phyloP scores from a whole-genome alignment of 768 basidiomycete species.

The Termitomyces sp. region DNA sequence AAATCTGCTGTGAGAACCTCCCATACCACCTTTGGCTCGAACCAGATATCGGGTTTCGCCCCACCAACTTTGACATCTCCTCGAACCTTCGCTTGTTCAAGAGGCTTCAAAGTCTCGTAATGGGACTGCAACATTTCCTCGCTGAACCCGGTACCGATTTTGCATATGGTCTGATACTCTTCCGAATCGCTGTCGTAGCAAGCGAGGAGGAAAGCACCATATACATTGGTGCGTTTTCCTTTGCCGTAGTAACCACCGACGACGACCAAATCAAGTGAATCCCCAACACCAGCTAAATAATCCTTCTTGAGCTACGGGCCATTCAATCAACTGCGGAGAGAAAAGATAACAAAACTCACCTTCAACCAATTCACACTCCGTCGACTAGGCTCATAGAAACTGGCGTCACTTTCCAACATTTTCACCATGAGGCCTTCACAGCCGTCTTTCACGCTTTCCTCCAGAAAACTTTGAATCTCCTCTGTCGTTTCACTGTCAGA shows the following conservation, averaged over 20 bases:
- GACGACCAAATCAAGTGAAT: slow-evolving; percentile 96
- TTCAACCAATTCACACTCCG: slow-evolving; percentile 98
- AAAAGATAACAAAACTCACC: slow-evolving; percentile 34
- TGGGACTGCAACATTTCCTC: slow-evolving; percentile 84
- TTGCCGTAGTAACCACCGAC: slow-evolving; percentile 97
- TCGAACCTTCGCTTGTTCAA: slow-evolving; percentile 63
- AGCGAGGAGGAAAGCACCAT: slow-evolving; percentile 95
- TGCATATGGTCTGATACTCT: slow-evolving; percentile 96
- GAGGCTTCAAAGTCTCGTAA: slow-evolving; percentile 73
- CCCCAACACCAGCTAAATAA: slow-evolving; percentile 93
- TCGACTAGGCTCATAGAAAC: slow-evolving; percentile 93
- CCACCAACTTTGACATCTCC: slow-evolving; percentile 87
- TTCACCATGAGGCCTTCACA: slow-evolving; percentile 99
- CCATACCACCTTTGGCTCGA: slow-evolving; percentile 97
- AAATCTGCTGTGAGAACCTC: slow-evolving; percentile 97
- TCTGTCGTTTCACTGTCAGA: slow-evolving; percentile 87
- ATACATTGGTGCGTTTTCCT: slow-evolving; percentile 95
- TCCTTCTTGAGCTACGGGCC: slow-evolving; percentile 88
- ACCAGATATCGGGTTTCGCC: slow-evolving; percentile 96
- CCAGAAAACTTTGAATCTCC: slow-evolving; percentile 91
- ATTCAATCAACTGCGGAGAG: slow-evolving; percentile 1
- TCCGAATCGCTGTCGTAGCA: slow-evolving; percentile 95
- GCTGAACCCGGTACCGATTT: slow-evolving; percentile 97
- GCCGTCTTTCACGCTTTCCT: slow-evolving; percentile 95
- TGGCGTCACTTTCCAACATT: slow-evolving; percentile 89